These are phyloP conservation scores for Pugionium dolabratum DNA, from an alignment of 345 rosid genomes.

Conservation along the genomic window DNA sequence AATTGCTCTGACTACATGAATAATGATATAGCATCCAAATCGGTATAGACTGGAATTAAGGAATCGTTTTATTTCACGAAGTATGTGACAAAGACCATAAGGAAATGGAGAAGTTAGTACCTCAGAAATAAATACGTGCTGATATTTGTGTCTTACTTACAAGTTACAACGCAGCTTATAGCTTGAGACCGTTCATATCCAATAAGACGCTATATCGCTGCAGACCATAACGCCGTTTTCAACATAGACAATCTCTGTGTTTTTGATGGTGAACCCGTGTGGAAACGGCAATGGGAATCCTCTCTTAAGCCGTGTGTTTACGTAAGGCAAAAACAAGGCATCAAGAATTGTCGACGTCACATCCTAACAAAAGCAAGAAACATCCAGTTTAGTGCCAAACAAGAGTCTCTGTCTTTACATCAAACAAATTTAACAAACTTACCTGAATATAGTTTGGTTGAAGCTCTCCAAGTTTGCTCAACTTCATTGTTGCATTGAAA, in stretches of 20 bases:
- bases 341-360: slow-evolving; percentile 45
- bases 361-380: slow-evolving; percentile 44
- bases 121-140: background rate
- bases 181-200: background rate
- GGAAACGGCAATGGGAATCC: slow-evolving; percentile 67
- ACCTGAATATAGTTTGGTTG: slow-evolving; percentile 57
- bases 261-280: slow-evolving; percentile 44
- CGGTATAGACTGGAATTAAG: background rate
- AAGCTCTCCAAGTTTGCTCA: slow-evolving; percentile 60
- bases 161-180: background rate
- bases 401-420: background rate
- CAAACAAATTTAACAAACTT: background rate
- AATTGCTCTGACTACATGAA: background rate
- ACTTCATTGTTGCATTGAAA: slow-evolving; percentile 52
- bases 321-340: slow-evolving; percentile 54
- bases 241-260: slow-evolving; percentile 47
- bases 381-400: slow-evolving; percentile 14
- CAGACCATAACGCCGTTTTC: slow-evolving; percentile 47
- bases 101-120: background rate
- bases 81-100: slow-evolving; percentile 11
- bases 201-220: slow-evolving; percentile 43
- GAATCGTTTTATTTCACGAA: background rate
- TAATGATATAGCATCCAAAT: background rate
- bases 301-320: slow-evolving; percentile 52
- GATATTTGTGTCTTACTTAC: background rate